Base-by-base conservation (phyloP, 768 basidiomycete genomes). In the Sistotremastrum niveocremeum region DNA sequence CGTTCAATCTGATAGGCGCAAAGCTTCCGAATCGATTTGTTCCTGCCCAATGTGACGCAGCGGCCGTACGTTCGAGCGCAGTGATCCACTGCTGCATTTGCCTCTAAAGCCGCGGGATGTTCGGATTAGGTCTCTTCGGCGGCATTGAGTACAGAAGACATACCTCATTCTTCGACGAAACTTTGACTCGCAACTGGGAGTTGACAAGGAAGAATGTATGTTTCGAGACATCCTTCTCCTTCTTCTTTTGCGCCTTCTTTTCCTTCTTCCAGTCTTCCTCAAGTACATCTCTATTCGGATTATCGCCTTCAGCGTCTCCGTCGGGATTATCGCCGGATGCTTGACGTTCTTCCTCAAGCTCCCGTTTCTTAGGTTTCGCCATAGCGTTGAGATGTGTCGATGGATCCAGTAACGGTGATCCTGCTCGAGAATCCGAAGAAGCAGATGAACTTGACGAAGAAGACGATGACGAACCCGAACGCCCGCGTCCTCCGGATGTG, bases 1-100 rank as follows among this genome's bases (percentile, higher is more conserved):
- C 93, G 56, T 97, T 93, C 54, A 84, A 63, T 33, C 94, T 74
- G 45, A 97, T 83, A 1, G 94, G 94, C 4, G 94, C 82, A 63
- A 94, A 99, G 49, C 87, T 91, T 49, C 80, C 84, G 59, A 95
- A 97, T n/a, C 93, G 69, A 60, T 97, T 90, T 34, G 68, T 69
- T 10, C 79, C 73, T 4, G 76, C 75, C 66, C 84, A 98, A 47
- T 79, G 76, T n/a, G 81, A 86, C 30, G 74, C 71, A 11, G 73
- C 70, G 1, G 86, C 79, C 30, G 81, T 80, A 49, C 79, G 78
- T 58, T 97, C 85, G 48, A 99, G 65, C 0, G 86, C 85, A 5
- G 90, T 84, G 42, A 98, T 90, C 77, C 90, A 98, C 60, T 99
- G 94, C 46, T 88, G 67, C 89, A 97, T 95, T 70, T 95, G 90